Percentiles rank a stretch among this genome's conserved stretches.
phyloP scores from a whole-genome alignment of 306 rosid genomes.

The Pachyrhizus erosus region DNA sequence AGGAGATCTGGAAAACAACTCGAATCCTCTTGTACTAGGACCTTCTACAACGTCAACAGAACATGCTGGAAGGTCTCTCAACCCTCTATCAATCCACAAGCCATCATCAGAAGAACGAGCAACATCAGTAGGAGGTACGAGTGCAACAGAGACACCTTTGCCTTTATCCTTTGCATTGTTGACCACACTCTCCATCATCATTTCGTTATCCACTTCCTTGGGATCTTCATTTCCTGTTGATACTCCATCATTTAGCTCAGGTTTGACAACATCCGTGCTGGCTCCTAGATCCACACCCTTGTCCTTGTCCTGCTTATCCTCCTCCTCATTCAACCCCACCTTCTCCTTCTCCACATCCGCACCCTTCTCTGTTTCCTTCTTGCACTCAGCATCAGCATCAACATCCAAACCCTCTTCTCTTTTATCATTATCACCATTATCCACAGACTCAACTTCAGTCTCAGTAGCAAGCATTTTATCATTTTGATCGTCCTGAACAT shows the following conservation, averaged over 20 bases:
- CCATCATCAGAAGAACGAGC: slow-evolving; percentile 60
- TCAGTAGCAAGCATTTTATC: slow-evolving; percentile 29
- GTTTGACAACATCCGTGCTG: slow-evolving; percentile 49
- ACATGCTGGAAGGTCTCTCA: slow-evolving; percentile 53
- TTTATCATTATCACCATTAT: slow-evolving; percentile 31
- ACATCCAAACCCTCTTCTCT: slow-evolving; percentile 45
- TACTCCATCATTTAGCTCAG: slow-evolving; percentile 51
- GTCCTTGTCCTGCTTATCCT: slow-evolving; percentile 40
- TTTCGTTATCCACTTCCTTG: slow-evolving; percentile 42
- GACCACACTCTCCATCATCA: slow-evolving; percentile 45
- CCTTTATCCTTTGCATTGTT: slow-evolving; percentile 82
- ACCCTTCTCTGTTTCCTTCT: slow-evolving; percentile 46
- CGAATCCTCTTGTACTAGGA: slow-evolving; percentile 87
- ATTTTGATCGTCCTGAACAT: slow-evolving; percentile 40
- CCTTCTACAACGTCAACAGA: slow-evolving; percentile 74
- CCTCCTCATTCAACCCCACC: slow-evolving; percentile 46
- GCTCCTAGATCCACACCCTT: slow-evolving; percentile 55
- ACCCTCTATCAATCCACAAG: slow-evolving; percentile 62
- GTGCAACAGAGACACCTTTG: slow-evolving; percentile 64
- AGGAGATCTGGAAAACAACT: slow-evolving; percentile 84
- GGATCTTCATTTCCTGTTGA: slow-evolving; percentile 52
- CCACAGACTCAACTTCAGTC: slow-evolving; percentile 34
- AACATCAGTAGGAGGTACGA: slow-evolving; percentile 50
- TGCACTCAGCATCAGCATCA: slow-evolving; percentile 43
- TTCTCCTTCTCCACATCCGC: slow-evolving; percentile 43